Evolutionary conservation across 306 rosid species (phyloP).

Genomic region (Sphenostylis stenocarpa): DNA sequence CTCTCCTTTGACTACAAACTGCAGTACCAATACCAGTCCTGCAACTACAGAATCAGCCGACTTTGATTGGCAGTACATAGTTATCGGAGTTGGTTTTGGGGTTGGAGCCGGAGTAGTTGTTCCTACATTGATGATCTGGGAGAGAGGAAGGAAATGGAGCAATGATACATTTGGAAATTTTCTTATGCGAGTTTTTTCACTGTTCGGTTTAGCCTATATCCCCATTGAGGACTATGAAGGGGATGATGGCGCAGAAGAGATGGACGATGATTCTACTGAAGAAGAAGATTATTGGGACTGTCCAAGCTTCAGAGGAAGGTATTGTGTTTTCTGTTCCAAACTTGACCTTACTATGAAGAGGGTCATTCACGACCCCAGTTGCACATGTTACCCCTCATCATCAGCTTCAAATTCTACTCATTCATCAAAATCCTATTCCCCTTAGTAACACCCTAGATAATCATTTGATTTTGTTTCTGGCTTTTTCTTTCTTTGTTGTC

Average conservation of each 20-base stretch:
- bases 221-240: constrained; percentile 45
- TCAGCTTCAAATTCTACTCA: constrained; percentile 45
- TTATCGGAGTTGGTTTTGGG: constrained; percentile 77
- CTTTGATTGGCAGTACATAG: constrained; percentile 69
- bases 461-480: background rate
- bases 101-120: constrained; percentile 73
- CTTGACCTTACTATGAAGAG: constrained; percentile 50
- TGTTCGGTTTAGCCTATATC: constrained; percentile 53
- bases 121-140: constrained; percentile 60
- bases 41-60: background rate
- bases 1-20: constrained; percentile 19
- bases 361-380: constrained; percentile 66
- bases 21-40: background rate
- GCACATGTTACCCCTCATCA: constrained; percentile 62
- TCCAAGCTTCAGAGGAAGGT: constrained; percentile 46
- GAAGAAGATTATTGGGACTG: constrained; percentile 41
- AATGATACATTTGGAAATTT: constrained; percentile 46
- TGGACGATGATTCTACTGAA: constrained; percentile 22
- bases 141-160: constrained; percentile 70
- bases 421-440: constrained; percentile 50
- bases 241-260: constrained; percentile 34
- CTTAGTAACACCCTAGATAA: constrained; percentile 32
- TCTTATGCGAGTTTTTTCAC: constrained; percentile 62
- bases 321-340: constrained; percentile 86
- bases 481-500: background rate